phyloP scores from a whole-genome alignment of 495 filamentous ascomycete species.

The Xylaria telfairii region DNA sequence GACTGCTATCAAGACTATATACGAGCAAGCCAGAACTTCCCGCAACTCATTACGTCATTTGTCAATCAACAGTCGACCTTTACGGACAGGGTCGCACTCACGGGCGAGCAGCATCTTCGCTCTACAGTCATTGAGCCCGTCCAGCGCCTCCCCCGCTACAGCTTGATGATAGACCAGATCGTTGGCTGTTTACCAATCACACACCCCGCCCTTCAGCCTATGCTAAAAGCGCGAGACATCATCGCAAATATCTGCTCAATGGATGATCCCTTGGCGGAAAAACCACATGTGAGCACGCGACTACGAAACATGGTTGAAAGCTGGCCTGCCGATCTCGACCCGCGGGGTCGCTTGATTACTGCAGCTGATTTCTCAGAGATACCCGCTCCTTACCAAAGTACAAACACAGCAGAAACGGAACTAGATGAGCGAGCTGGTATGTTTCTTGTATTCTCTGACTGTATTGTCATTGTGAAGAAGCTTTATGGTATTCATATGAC shows the following conservation, averaged over 20 bases:
- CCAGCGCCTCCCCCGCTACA: constrained; percentile 92
- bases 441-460: constrained; percentile 84
- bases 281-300: constrained; percentile 72
- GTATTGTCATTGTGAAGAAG: constrained; percentile 77
- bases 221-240: constrained; percentile 86
- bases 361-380: constrained; percentile 84
- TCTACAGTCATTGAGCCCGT: constrained; percentile 97
- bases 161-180: constrained; percentile 94
- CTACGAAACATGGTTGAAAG: constrained; percentile 75
- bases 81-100: constrained; percentile 75
- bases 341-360: constrained; percentile 79
- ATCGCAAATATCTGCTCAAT: constrained; percentile 95
- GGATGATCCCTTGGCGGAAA: constrained; percentile 70
- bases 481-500: constrained; percentile 63
- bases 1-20: constrained; percentile 92
- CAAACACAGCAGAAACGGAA: constrained; percentile 38
- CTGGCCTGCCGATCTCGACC: constrained; percentile 78
- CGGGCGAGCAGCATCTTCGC: constrained; percentile 87
- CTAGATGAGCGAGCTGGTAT: constrained; percentile 63
- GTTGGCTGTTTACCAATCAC: constrained; percentile 79
- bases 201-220: constrained; percentile 77
- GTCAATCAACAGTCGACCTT: constrained; percentile 81
- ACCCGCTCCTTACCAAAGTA: constrained; percentile 67
- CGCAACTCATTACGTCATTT: constrained; percentile 76
- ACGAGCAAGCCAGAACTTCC: constrained; percentile 81